Base-by-base conservation (phyloP, 768 basidiomycete genomes). In the Lactarius psammicola region DNA sequence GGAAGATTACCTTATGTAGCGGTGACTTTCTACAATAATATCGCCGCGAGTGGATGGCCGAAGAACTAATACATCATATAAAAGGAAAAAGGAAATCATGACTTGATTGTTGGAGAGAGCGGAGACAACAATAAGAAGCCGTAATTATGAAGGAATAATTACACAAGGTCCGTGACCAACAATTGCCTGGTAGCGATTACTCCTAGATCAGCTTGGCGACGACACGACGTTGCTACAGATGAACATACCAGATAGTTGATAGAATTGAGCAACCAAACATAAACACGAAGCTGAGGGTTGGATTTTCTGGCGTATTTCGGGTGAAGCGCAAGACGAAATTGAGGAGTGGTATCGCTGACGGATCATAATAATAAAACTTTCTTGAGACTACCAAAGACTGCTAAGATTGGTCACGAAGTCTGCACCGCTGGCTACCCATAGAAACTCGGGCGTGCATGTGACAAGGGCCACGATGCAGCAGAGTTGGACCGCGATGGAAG, bases 221-320 rank as follows among this genome's bases (percentile, higher is more conserved):
- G 18, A 42, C 46, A 56, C 30, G n/a, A 20, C 18, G 11, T 20
- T 11, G 28, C 10, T 15, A 33, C 60, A 62, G 33, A 26, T 17
- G 30, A 40, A 54, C 51, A 36, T 54, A 59, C 61, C 66, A 67
- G 33, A 67, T 67, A 59, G 53, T 33, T 57, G 20, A 61, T 68
- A 68, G 65, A 61, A 68, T 67, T 68, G 67, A 68, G 67, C 67
- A 68, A 62, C 13, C 23, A 58, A 66, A 66, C 60, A 58, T 56
- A 53, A 23, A 42, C 38, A 51, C 46, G 38, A 44, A 59, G n/a
- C 1, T 31, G 20, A n/a, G 36, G 11, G 20, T 23, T 34, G 23
- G 13, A 38, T 51, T 51, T 60, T 42, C 38, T 23, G 15, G 44
- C 17, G 31, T 62, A 11, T 54, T n/a, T 49, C 54, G 38, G 26